Percentiles rank a stretch among this genome's conserved stretches.
These are phyloP conservation scores for Waltiozyma sp. DNA, from an alignment of 1,139 yeast genomes.

Conservation along the genomic window DNA sequence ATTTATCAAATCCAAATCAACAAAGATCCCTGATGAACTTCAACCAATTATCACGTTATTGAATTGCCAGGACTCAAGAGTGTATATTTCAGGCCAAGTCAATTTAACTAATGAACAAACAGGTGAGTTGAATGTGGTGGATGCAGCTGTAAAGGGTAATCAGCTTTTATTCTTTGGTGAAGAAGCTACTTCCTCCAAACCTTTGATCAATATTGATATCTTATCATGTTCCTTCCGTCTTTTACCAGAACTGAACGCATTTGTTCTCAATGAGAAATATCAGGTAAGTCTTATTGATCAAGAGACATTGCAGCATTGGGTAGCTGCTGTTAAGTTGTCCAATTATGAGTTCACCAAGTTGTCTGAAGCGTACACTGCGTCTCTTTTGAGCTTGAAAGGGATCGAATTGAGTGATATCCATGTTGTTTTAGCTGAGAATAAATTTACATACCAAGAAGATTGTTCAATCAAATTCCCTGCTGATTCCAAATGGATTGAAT, in stretches of 20 bases:
- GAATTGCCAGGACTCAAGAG: constrained; percentile 38
- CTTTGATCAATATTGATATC: constrained; percentile 62
- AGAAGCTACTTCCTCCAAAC: not conserved
- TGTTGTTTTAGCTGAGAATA: constrained; percentile 58
- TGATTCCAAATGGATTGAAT: constrained; percentile 64
- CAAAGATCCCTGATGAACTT: constrained; percentile 26
- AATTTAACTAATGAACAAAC: constrained; percentile 2
- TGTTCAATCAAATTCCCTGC: constrained; percentile 70
- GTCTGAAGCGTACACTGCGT: constrained; percentile 84
- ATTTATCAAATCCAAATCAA: not conserved
- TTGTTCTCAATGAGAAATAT: constrained; percentile 67
- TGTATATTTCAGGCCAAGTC: constrained; percentile 22
- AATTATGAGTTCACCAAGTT: constrained; percentile 56
- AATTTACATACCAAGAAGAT: constrained; percentile 59
- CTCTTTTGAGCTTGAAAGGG: constrained; percentile 68
- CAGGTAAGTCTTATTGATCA: constrained; percentile 32
- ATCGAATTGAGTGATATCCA: constrained; percentile 63
- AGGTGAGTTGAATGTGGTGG: not conserved
- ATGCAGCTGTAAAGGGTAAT: not conserved
- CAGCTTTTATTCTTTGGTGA: not conserved
- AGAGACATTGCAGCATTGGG: constrained; percentile 41
- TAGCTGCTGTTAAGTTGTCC: constrained; percentile 58
- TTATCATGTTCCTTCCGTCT: not conserved
- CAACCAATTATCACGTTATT: constrained; percentile 42
- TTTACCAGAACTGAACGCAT: constrained; percentile 21